Evolutionary conservation across 2,329 filamentous ascomycete genomes (phyloP).

Genomic region (Exophiala dermatitidis): DNA sequence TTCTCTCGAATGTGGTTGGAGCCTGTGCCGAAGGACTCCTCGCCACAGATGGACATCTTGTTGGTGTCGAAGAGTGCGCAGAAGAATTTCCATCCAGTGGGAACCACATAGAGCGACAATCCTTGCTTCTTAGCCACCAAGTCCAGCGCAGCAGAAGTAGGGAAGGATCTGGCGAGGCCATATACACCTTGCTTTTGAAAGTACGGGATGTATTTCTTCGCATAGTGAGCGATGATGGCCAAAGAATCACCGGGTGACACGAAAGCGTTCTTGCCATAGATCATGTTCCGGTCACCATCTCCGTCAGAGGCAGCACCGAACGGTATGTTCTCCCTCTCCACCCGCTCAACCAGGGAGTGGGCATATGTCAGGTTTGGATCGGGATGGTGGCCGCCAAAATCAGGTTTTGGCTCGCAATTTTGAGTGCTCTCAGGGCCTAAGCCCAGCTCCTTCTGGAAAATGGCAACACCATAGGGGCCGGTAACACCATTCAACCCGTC

Average conservation of each 20-base stretch:
- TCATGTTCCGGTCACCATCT: slow-evolving; percentile 99
- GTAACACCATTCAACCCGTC: slow-evolving; percentile 93
- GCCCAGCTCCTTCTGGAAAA: slow-evolving; percentile 90
- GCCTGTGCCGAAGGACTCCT: slow-evolving; percentile 96
- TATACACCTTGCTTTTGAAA: slow-evolving; percentile 97
- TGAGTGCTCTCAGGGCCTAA: slow-evolving; percentile 70
- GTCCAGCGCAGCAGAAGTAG: slow-evolving; percentile 90
- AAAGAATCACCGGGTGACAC: slow-evolving; percentile 95
- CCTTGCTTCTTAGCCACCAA: slow-evolving; percentile 92
- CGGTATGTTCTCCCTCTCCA: slow-evolving; percentile 84
- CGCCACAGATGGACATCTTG: slow-evolving; percentile 96
- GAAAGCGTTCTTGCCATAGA: slow-evolving; percentile 93
- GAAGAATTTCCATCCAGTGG: slow-evolving; percentile 99
- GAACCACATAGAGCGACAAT: slow-evolving; percentile 88
- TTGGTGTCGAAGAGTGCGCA: slow-evolving; percentile 88
- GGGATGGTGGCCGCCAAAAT: slow-evolving; percentile 95
- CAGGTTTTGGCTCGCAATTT: slow-evolving; percentile 84
- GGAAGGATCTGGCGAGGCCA: slow-evolving; percentile 94
- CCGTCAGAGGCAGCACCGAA: slow-evolving; percentile 96
- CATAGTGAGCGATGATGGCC: slow-evolving; percentile 96
- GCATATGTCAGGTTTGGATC: slow-evolving; percentile 98
- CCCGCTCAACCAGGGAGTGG: slow-evolving; percentile 84
- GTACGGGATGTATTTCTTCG: slow-evolving; percentile 82
- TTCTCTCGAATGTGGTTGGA: slow-evolving; percentile 99
- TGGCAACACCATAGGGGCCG: slow-evolving; percentile 86